Evolutionary conservation across 148 eudicot genomes (phyloP), one percentile per base, ranked within the genome.

Genomic region (Fagopyrum esculentum): DNA sequence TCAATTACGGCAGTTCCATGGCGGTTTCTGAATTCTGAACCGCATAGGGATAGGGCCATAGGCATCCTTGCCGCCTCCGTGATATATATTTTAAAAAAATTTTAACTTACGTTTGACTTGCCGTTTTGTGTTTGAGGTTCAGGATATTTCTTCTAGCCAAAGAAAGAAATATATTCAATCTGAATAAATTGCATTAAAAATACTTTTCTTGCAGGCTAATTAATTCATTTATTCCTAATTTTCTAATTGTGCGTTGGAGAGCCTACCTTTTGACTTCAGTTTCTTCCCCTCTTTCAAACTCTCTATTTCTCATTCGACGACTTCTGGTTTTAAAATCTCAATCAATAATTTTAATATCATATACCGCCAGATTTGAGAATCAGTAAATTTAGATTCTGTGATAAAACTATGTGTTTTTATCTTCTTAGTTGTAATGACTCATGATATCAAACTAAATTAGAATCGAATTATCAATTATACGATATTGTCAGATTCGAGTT

Each of bases 241-340:
- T 45, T 10, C 35, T 26, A 49, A 22, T 71, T 29, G 22, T 72
- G 80, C n/a, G 75, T 12, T 73, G 51, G 59, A 79, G 79, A 73
- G 84, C 76, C 80, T 9, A 76, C 75, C 75, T 82, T 82, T 82
- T 76, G 84, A 82, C 80, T 79, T 75, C 2, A 12, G 48, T 16
- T 70, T 71, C 44, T 61, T 30, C n/a, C 71, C 19, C 47, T 35
- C 71, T 66, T 66, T 66, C 19, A 66, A 66, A 66, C 71, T 4
- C 45, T 66, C 17, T 4, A 40, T 66, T 15, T 12, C 12, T 2
- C 6, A 45, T 35, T 40, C 3, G 47, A 66, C 43, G 47, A 66
- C 6, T 43, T 43, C 46, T 8, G 11, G 30, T 35, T 9, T 66
- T 66, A 66, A 64, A 66, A 66, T 13, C 3, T 66, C 40, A 35